Percentiles rank a stretch among this genome's conserved stretches.
phyloP scores from a whole-genome alignment of 2,329 filamentous ascomycete species.

The Aspergillus hiratsukae region DNA sequence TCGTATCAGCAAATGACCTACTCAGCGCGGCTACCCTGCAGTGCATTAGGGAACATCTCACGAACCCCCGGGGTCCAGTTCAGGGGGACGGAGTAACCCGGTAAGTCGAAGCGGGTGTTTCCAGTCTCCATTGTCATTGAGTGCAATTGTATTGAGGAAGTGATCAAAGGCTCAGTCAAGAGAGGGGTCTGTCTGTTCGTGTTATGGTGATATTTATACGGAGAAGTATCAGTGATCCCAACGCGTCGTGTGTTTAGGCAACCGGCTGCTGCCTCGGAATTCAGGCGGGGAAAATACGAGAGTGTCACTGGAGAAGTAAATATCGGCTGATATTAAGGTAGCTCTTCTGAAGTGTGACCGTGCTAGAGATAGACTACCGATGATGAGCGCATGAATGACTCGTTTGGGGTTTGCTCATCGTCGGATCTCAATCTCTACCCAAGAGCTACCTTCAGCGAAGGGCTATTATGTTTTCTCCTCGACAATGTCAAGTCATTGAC shows the following conservation, averaged over 20 bases:
- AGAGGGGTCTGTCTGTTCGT: not conserved
- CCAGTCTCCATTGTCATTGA: not conserved
- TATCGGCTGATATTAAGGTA: too few relatives aligned
- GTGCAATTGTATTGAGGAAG: not conserved
- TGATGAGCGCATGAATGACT: not conserved
- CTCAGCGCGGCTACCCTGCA: not conserved
- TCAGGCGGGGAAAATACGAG: not conserved
- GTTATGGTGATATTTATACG: not conserved
- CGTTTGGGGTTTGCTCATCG: too few relatives aligned
- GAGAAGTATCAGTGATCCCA: not conserved
- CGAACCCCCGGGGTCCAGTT: not conserved
- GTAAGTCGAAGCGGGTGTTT: not conserved
- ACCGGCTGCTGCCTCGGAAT: not conserved
- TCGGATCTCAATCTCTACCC: too few relatives aligned
- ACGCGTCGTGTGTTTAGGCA: not conserved
- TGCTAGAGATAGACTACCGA: too few relatives aligned
- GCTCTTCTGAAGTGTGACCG: too few relatives aligned
- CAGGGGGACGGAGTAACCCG: not conserved
- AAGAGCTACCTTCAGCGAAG: conserved; percentile 30
- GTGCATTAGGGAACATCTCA: not conserved
- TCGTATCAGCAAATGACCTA: not conserved
- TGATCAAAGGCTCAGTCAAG: not conserved
- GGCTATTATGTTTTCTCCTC: conserved; percentile 57
- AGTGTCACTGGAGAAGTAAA: too few relatives aligned
- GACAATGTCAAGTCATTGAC: conserved; percentile 69